Evolutionary conservation across 306 rosid species (phyloP), one percentile per base, ranked within the genome.

Genomic region (Cajanus cajan): DNA sequence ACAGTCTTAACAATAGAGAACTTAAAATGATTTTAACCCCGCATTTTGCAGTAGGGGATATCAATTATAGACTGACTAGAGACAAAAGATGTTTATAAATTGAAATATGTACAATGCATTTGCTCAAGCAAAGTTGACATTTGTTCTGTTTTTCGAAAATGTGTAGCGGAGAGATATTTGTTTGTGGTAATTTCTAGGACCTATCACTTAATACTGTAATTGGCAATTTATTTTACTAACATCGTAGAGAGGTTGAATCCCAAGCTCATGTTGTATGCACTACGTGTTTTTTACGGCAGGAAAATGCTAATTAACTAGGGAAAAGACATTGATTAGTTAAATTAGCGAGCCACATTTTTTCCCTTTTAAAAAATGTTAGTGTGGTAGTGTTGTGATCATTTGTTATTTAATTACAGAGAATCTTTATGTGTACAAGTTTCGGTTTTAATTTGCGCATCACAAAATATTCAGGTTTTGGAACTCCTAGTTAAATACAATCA

Each of bases 71-170:
- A 69, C 66, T 75, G 80, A 47, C 79, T 52, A 62, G 31, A 55
- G 81, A 65, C 81, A 66, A 67, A 59, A 67, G 84, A 73, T 76
- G 69, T 66, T 34, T 66, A 76, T 59, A 57, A 63, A 45, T 68
- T 74, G 79, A 52, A 57, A 25, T 4, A 43, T 75, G 82, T 57
- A 74, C 28, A 81, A 31, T 73, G 73, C 52, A 18, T 37, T 80
- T 77, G 62, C 74, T 75, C 37, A 69, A 51, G 68, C 81, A 41
- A 69, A 33, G 48, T 65, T 82, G 64, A 52, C 65, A 59, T 10
- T 24, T 50, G 11, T 41, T 25, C 34, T 25, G 44, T 48, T 78
- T 78, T 78, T 4, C 40, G 44, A 58, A 40, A 48, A 22, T 55
- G 3, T 57, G 71, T 55, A 34, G 57, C 28, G 22, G 33, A 19